These are phyloP conservation scores for Fonsecaea pedrosoi DNA, from an alignment of 2,329 filamentous ascomycete species.

Conservation along the genomic window DNA sequence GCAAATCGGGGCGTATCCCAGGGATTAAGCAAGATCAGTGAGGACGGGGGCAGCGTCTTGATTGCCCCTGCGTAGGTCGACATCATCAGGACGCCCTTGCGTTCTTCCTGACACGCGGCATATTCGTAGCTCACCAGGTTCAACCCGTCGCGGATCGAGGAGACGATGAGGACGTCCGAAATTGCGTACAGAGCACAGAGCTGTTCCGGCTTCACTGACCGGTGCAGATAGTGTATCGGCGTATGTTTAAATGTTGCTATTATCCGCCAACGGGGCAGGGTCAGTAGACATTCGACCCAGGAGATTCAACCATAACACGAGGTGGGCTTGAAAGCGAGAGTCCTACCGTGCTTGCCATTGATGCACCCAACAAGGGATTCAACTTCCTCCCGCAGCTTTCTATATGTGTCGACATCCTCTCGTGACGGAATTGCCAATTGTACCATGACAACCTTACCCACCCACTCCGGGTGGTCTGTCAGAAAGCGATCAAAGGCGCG, in stretches of 20 bases:
- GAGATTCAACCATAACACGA: not conserved
- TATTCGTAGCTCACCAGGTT: slow-evolving; percentile 98
- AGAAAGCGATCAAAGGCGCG: slow-evolving; percentile 92
- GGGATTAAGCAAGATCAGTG: slow-evolving; percentile 88
- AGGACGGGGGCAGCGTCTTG: slow-evolving; percentile 75
- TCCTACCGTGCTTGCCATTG: slow-evolving; percentile 82
- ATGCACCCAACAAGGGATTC: slow-evolving; percentile 93
- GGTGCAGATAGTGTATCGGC: slow-evolving; percentile 95
- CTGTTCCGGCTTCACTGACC: slow-evolving; percentile 90
- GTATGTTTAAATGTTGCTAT: slow-evolving; percentile 81
- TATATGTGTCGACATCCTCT: slow-evolving; percentile 91
- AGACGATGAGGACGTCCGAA: slow-evolving; percentile 86
- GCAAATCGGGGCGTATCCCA: slow-evolving; percentile 94
- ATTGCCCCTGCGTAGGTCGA: slow-evolving; percentile 96
- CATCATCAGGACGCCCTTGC: slow-evolving; percentile 88
- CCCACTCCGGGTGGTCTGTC: slow-evolving; percentile 90
- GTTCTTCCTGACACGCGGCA: slow-evolving; percentile 84
- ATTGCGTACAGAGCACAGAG: slow-evolving; percentile 90
- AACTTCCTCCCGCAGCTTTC: slow-evolving; percentile 87
- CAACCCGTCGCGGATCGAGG: slow-evolving; percentile 93
- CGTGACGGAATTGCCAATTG: slow-evolving; percentile 88
- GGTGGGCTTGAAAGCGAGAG: slow-evolving; percentile 24
- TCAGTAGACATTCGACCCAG: too few species aligned
- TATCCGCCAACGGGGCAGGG: too few species aligned
- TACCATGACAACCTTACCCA: slow-evolving; percentile 88